These are phyloP conservation scores for Staphylotrichum tortipilum DNA, from an alignment of 495 filamentous ascomycete species.

Conservation along the genomic window DNA sequence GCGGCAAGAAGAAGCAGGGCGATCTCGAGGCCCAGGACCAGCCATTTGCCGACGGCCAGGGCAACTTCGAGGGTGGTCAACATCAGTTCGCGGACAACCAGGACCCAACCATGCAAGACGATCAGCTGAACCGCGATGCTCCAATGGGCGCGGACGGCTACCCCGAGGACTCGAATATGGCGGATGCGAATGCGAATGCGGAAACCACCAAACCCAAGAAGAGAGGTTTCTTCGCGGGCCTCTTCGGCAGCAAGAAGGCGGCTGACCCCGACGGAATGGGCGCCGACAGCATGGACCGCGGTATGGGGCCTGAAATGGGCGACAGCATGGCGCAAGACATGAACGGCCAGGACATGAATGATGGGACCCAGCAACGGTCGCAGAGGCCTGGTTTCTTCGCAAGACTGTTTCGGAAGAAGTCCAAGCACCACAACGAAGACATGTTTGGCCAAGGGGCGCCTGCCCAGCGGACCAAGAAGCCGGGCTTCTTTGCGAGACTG, in stretches of 20 bases:
- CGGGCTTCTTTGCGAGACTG: not conserved
- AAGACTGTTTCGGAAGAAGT: not conserved
- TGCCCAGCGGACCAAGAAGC: not conserved
- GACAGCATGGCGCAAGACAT: not conserved
- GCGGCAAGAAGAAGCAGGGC: not conserved
- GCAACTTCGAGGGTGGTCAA: not conserved
- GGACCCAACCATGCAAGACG: not conserved
- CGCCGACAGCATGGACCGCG: not conserved
- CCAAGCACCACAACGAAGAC: too few species aligned
- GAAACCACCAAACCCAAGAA: not conserved
- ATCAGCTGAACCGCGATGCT: not conserved
- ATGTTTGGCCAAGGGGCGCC: not conserved
- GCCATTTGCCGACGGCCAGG: too few species aligned
- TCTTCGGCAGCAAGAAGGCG: not conserved
- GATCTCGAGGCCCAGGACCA: not conserved
- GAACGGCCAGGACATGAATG: not conserved
- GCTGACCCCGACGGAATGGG: not conserved
- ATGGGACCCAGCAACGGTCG: too few species aligned
- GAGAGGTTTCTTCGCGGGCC: not conserved
- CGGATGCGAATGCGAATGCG: not conserved
- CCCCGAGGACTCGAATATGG: not conserved
- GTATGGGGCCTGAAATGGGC: not conserved
- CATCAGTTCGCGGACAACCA: not conserved
- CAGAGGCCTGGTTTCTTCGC: not conserved
- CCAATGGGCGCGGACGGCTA: not conserved